Percentiles rank a stretch among this genome's conserved stretches.
Conservation (phyloP, 176 grass and related monocot genomes). For the Oryza glumipatula region DNA sequence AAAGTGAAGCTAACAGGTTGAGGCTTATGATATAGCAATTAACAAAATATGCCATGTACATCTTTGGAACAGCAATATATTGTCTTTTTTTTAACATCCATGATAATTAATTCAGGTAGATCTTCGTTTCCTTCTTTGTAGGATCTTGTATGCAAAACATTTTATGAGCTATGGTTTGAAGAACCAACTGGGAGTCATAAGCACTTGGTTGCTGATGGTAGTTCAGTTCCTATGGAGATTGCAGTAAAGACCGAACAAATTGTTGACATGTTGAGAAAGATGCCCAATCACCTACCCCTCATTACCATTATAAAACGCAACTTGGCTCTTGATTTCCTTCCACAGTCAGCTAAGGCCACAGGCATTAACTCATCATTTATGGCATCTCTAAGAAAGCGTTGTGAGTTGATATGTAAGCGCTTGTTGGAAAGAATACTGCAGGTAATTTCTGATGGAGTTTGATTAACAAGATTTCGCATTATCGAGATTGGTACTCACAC, state of each 20-base stretch:
- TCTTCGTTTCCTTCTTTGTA: constrained; percentile 43
- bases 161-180: constrained; percentile 98
- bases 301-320: constrained; percentile 90
- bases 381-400: constrained; percentile 79
- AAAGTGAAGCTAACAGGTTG: constrained; percentile 16
- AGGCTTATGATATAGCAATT: constrained; percentile 16
- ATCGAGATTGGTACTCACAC: constrained; percentile 33
- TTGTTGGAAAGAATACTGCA: constrained; percentile 98
- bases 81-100: constrained; percentile 8
- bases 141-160: constrained; percentile 99
- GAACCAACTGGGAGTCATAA: constrained; percentile 90
- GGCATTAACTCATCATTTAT: constrained; percentile 66
- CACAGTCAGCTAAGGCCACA: constrained; percentile 88
- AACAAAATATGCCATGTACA: constrained; percentile 14
- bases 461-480: constrained; percentile 32
- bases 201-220: constrained; percentile 93
- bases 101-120: constrained; percentile 30
- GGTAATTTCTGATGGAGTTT: constrained; percentile 53
- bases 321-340: constrained; percentile 92
- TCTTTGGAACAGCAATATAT: constrained; percentile 40
- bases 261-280: constrained; percentile 97
- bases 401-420: constrained; percentile 88
- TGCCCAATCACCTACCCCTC: constrained; percentile 91
- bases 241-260: constrained; percentile 98
- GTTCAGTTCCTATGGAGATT: constrained; percentile 96